phyloP scores from a whole-genome alignment of 1,284 basidiomycete genomes.

The Golubevia sp. region DNA sequence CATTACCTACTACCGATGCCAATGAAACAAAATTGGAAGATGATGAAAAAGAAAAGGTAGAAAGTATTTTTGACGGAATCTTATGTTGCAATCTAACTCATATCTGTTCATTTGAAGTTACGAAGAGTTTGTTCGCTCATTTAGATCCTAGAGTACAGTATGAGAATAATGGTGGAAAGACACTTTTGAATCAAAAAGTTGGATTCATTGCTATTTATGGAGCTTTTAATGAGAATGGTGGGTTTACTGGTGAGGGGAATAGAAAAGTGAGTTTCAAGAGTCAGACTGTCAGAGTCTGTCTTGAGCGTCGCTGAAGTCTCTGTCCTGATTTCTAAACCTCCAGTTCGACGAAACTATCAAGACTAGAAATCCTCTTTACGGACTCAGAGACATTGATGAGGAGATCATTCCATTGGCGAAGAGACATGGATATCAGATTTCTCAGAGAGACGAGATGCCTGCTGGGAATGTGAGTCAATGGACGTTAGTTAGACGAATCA shows the following conservation, averaged over 20 bases:
- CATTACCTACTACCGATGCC: background rate
- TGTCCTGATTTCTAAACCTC: background rate
- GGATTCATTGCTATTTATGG: constrained; percentile 38
- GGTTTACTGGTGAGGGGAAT: constrained; percentile 21
- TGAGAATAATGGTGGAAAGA: constrained; percentile 13
- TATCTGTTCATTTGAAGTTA: constrained; percentile 23
- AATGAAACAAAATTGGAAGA: too few species aligned
- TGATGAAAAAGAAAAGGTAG: too few species aligned
- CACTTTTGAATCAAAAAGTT: constrained; percentile 6
- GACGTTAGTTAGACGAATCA: too few species aligned
- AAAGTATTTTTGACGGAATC: constrained; percentile 18
- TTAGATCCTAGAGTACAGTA: constrained; percentile 21
- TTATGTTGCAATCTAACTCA: constrained; percentile 31
- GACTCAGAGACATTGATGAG: constrained; percentile 25
- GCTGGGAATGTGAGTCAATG: constrained; percentile 20
- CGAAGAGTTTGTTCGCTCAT: constrained; percentile 25
- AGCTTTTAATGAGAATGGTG: constrained; percentile 29
- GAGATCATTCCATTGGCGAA: constrained; percentile 22
- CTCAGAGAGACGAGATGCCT: constrained; percentile 23
- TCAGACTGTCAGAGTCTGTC: too few species aligned
- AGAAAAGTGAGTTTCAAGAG: constrained; percentile 8
- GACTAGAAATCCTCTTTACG: constrained; percentile 20
- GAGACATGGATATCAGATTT: constrained; percentile 21
- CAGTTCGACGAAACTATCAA: constrained; percentile 29
- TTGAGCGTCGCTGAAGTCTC: too few species aligned